Conservation (phyloP, 176 grass and related monocot species). For the Hsuehochloa calcarea region DNA sequence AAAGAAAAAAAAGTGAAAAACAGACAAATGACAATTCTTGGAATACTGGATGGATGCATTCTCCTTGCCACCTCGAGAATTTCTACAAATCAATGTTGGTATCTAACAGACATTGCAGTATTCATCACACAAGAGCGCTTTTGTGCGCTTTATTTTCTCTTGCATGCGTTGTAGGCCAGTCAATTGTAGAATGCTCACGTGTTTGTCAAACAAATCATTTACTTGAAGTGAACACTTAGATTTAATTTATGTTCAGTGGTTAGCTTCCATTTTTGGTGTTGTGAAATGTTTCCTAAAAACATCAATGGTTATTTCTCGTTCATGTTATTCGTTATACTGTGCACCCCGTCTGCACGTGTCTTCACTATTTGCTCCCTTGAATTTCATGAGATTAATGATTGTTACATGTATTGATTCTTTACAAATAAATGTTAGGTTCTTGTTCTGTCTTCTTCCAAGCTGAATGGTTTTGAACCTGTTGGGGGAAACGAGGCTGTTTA, state of each 20-base stretch:
- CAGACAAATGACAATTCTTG: neutral
- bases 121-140: neutral
- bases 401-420: neutral
- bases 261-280: neutral
- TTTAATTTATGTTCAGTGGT: neutral
- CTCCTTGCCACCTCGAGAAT: neutral
- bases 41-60: neutral
- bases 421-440: neutral
- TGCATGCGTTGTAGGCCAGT: neutral
- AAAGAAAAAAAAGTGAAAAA: neutral
- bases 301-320: neutral
- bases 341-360: neutral
- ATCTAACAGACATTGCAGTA: neutral
- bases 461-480: neutral
- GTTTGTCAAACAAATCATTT: neutral
- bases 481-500: neutral
- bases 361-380: neutral
- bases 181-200: neutral
- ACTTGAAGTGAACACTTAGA: neutral
- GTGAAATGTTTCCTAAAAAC: neutral
- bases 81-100: neutral
- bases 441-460: neutral
- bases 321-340: neutral
- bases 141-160: slow-evolving; percentile 5
- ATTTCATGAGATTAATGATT: neutral